These are phyloP conservation scores for Retiboletus flavoniger DNA, from an alignment of 1,284 basidiomycete species.

Conservation along the genomic window DNA sequence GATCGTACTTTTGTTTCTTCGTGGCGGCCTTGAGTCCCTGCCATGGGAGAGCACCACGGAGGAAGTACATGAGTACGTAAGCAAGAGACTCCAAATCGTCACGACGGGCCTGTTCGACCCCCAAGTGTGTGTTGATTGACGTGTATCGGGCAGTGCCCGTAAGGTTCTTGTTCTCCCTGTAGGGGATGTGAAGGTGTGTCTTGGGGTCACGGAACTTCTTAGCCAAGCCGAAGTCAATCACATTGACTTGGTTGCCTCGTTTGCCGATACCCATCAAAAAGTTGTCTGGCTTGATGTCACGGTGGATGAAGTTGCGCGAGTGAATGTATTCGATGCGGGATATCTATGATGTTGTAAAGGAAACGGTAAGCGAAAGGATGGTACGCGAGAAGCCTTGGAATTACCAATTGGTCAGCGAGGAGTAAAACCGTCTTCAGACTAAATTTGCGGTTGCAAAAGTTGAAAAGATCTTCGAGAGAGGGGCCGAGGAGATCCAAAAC, in stretches of 20 bases:
- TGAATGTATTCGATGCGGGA: conserved; percentile 99
- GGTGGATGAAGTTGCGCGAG: conserved; percentile 99
- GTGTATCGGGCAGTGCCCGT: conserved; percentile 99
- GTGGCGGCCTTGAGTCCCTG: conserved; percentile 97
- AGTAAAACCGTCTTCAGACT: conserved; percentile 95
- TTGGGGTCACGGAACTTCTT: conserved; percentile 99
- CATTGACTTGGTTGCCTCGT: conserved; percentile 98
- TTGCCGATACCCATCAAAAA: conserved; percentile 99
- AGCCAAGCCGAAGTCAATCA: conserved; percentile 98
- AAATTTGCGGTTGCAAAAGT: conserved; percentile 99
- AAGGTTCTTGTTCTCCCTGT: conserved; percentile 99
- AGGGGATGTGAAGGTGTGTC: conserved; percentile 98
- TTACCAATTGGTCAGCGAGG: conserved; percentile 93
- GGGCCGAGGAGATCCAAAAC: conserved; percentile 97
- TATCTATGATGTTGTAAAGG: conserved; percentile 56
- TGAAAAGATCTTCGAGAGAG: conserved; percentile 98
- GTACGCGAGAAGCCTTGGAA: conserved; percentile 24
- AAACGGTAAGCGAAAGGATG: neutral
- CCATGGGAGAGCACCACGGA: conserved; percentile 95
- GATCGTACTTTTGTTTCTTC: conserved; percentile 99
- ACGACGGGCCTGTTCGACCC: conserved; percentile 94
- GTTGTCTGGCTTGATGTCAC: conserved; percentile 99
- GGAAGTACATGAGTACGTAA: conserved; percentile 98
- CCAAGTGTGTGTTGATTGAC: conserved; percentile 98
- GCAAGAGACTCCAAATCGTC: conserved; percentile 96